Evolutionary conservation across 2,329 filamentous ascomycete species (phyloP).

Genomic region (Phyllosticta capitalensis): DNA sequence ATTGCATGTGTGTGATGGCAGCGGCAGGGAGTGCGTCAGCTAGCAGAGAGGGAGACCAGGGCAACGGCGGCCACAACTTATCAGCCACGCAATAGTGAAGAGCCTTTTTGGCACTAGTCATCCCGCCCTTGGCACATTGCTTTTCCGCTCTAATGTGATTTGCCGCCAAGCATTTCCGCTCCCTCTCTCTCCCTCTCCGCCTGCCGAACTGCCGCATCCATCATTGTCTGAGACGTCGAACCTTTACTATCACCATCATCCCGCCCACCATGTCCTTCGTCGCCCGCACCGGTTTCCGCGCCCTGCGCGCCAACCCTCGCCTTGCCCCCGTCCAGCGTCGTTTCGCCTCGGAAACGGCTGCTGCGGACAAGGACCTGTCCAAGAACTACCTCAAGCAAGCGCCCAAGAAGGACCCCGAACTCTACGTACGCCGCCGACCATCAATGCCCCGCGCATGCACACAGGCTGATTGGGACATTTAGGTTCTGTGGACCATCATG

Average conservation of each 20-base stretch:
- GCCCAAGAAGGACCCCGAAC: conserved; percentile 62
- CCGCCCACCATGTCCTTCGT: conserved; percentile 34
- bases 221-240: background rate
- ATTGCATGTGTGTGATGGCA: background rate
- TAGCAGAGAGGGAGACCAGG: background rate
- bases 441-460: conserved; percentile 13
- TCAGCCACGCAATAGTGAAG: no score
- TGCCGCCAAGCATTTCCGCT: conserved; percentile 11
- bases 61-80: no score
- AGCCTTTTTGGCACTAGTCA: no score
- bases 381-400: conserved; percentile 49
- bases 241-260: conserved; percentile 12
- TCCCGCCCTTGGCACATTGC: background rate
- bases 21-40: no score
- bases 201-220: background rate
- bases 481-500: conserved; percentile 93
- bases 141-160: conserved; percentile 1
- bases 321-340: conserved; percentile 27
- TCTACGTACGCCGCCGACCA: conserved; percentile 50
- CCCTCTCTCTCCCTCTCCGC: background rate
- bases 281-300: conserved; percentile 37
- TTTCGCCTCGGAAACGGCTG: conserved; percentile 22
- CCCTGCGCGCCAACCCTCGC: conserved; percentile 31
- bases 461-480: conserved; percentile 8
- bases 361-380: conserved; percentile 36